A percentile compares a stretch with the other conserved stretches of the same genome.
Evolutionary conservation across 805 yeast species (phyloP).

Genomic region (Candida dendrica): DNA sequence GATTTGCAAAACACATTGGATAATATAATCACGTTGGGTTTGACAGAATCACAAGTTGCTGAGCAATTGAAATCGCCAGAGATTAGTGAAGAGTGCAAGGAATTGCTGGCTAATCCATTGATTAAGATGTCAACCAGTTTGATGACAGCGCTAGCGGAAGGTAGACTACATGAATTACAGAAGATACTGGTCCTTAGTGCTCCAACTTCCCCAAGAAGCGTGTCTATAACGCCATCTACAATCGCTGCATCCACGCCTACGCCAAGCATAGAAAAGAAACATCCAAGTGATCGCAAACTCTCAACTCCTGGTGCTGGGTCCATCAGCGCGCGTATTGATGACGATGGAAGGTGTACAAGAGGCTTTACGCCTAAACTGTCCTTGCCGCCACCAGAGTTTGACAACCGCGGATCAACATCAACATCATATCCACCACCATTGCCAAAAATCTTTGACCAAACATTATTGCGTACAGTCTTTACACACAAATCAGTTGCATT

Average conservation of each 20-base stretch:
- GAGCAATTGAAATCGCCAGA: not conserved
- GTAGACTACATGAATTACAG: not conserved
- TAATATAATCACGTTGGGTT: constrained; percentile 1
- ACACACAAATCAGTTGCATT: constrained; percentile 67
- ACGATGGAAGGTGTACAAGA: no score
- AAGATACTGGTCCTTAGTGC: not conserved
- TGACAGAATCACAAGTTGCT: not conserved
- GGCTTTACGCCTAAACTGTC: no score
- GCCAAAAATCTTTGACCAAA: constrained; percentile 29
- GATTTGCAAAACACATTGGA: constrained; percentile 3
- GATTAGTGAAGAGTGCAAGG: not conserved
- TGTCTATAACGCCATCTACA: no score
- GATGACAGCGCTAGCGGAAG: not conserved
- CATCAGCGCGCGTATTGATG: no score
- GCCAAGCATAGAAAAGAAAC: no score
- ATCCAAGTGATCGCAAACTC: no score
- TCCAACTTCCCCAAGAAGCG: no score
- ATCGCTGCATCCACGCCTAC: no score
- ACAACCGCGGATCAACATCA: no score
- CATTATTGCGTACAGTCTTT: constrained; percentile 56
- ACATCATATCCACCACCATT: not conserved
- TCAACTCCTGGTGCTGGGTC: no score
- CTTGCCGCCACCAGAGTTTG: no score
- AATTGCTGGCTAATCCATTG: not conserved
- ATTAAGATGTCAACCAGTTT: not conserved